Evolutionary conservation across 805 yeast species (phyloP).

Genomic region (Kuraishia capsulata): DNA sequence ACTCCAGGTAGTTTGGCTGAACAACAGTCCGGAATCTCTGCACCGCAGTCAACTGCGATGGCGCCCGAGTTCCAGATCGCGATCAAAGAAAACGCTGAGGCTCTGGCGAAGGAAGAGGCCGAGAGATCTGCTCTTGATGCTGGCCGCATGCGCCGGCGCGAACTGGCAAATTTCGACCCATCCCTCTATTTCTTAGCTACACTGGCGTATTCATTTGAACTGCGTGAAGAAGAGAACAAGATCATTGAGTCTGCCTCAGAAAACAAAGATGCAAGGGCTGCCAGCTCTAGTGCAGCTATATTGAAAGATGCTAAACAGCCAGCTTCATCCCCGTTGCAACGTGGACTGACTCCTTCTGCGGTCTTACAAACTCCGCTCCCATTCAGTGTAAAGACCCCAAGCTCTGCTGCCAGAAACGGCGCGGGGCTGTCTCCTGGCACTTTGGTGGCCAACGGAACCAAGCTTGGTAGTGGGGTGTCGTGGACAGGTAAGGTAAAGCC

Average conservation of each 20-base stretch:
- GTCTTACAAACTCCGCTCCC: constrained; percentile 28
- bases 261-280: constrained; percentile 4
- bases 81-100: constrained; percentile 19
- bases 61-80: constrained; percentile 20
- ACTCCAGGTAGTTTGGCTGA: constrained; percentile 4
- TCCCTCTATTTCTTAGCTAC: constrained; percentile 40
- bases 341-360: constrained; percentile 27
- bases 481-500: constrained; percentile 36
- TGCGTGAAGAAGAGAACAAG: constrained; percentile 28
- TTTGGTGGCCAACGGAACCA: not conserved
- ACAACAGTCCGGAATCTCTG: constrained; percentile 1
- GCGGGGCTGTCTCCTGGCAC: constrained; percentile 1
- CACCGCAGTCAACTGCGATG: constrained; percentile 4
- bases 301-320: not conserved
- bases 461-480: not conserved
- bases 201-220: constrained; percentile 37
- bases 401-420: constrained; percentile 3
- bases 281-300: constrained; percentile 2
- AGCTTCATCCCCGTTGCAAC: constrained; percentile 6
- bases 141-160: constrained; percentile 35
- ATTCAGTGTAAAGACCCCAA: constrained; percentile 23
- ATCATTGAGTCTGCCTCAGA: constrained; percentile 14
- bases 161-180: constrained; percentile 35
- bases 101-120: constrained; percentile 18
- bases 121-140: constrained; percentile 22